Percentiles rank a stretch among this genome's conserved stretches.
phyloP scores from a whole-genome alignment of 2,329 filamentous ascomycete genomes.

The Trichophaea hybrida region DNA sequence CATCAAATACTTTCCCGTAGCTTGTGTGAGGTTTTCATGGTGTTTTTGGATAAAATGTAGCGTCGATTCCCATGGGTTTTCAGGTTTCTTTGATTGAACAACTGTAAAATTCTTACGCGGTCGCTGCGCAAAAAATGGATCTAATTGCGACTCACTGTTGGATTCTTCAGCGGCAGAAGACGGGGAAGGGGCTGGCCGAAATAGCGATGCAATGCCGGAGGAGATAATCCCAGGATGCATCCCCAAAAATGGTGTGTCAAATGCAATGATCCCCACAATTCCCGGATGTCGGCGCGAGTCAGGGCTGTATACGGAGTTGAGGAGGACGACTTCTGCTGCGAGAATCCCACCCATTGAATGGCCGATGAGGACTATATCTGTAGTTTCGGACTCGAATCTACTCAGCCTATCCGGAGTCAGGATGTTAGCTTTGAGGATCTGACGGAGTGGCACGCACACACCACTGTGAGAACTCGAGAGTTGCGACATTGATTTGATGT shows the following conservation, averaged over 20 bases:
- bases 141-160: not conserved
- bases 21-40: conserved; percentile 53
- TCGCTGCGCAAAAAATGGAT: conserved; percentile 12
- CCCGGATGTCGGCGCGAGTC: conserved; percentile 1
- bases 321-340: conserved; percentile 61
- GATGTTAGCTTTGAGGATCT: not conserved
- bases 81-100: conserved; percentile 10
- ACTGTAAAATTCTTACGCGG: conserved; percentile 19
- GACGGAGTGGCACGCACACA: conserved; percentile 29
- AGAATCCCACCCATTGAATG: conserved; percentile 85
- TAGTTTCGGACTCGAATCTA: conserved; percentile 31
- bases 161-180: conserved; percentile 14
- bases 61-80: conserved; percentile 13
- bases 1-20: conserved; percentile 57
- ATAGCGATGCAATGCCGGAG: conserved; percentile 68
- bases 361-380: conserved; percentile 69
- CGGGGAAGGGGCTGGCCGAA: conserved; percentile 39
- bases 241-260: conserved; percentile 76
- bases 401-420: conserved; percentile 5
- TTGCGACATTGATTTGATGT: conserved; percentile 54
- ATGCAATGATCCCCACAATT: conserved; percentile 64
- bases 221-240: conserved; percentile 77
- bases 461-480: conserved; percentile 73
- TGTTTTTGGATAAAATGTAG: conserved; percentile 69
- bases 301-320: conserved; percentile 30